These are phyloP conservation scores for Colletotrichum somersetense DNA, from an alignment of 2,329 filamentous ascomycete genomes.

Conservation along the genomic window DNA sequence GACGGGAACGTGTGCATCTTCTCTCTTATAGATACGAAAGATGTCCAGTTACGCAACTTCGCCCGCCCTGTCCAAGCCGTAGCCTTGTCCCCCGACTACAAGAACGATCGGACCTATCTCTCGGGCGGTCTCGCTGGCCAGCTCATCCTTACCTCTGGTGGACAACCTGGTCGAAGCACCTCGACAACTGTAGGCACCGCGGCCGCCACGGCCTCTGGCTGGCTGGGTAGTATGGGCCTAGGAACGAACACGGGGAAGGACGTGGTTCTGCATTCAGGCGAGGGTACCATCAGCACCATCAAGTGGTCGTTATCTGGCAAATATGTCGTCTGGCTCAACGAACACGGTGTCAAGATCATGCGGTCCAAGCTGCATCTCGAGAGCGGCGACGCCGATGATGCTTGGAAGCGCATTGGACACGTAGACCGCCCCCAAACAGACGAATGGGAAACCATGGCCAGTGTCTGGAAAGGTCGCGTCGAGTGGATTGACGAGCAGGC, in stretches of 20 bases:
- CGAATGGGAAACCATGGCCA: slow-evolving; percentile 95
- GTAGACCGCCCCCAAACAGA: slow-evolving; percentile 88
- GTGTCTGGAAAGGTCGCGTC: slow-evolving; percentile 90
- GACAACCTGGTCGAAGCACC: slow-evolving; percentile 82
- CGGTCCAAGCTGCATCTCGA: slow-evolving; percentile 87
- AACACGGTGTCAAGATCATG: slow-evolving; percentile 98
- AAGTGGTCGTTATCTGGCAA: slow-evolving; percentile 95
- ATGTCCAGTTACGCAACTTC: slow-evolving; percentile 93
- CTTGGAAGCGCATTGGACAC: slow-evolving; percentile 95
- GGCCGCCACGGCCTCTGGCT: slow-evolving; percentile 86
- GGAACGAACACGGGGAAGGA: slow-evolving; percentile 85
- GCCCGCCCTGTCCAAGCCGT: slow-evolving; percentile 92
- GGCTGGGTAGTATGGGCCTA: slow-evolving; percentile 90
- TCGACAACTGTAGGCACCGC: slow-evolving; percentile 89
- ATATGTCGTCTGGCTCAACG: slow-evolving; percentile 95
- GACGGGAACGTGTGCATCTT: slow-evolving; percentile 96
- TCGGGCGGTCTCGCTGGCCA: slow-evolving; percentile 92
- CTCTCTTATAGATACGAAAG: slow-evolving; percentile 86
- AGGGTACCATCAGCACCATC: slow-evolving; percentile 90
- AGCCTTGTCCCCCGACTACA: slow-evolving; percentile 94
- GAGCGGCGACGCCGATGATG: slow-evolving; percentile 79
- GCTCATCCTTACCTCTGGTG: slow-evolving; percentile 87
- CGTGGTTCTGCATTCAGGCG: slow-evolving; percentile 88
- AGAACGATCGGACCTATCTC: slow-evolving; percentile 86
- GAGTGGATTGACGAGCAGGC: slow-evolving; percentile 93